Evolutionary conservation across 1,284 basidiomycete species (phyloP).

Genomic region (Agroathelia rolfsii): DNA sequence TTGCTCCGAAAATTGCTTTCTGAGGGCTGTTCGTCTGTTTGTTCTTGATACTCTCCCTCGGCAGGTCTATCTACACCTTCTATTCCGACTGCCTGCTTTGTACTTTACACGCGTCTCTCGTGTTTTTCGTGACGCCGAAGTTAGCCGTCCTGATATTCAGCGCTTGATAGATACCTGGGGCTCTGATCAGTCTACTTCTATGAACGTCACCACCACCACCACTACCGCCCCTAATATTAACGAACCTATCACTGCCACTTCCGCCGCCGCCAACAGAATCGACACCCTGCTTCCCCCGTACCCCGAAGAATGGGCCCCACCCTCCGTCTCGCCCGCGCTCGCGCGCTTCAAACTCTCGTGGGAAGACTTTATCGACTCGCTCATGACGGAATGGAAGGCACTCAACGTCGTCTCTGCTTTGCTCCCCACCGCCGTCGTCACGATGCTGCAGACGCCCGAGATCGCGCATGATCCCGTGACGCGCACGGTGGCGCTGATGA

Average conservation of each 20-base stretch:
- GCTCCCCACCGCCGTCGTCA: conserved; percentile 64
- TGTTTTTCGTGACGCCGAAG: conserved; percentile 65
- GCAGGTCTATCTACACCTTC: conserved; percentile 49
- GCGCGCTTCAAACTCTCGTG: conserved; percentile 61
- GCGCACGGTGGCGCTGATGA: conserved; percentile 55
- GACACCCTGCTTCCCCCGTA: conserved; percentile 32
- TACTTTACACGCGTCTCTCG: conserved; percentile 66
- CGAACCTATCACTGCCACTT: too few species aligned
- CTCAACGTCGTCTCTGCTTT: conserved; percentile 66
- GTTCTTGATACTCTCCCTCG: conserved; percentile 44
- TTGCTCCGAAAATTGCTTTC: too few species aligned
- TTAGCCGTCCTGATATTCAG: conserved; percentile 62
- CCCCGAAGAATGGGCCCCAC: conserved; percentile 54
- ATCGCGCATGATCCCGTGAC: conserved; percentile 56
- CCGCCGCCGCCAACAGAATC: too few species aligned
- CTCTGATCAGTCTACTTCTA: too few species aligned
- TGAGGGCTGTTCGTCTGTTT: conserved; percentile 23
- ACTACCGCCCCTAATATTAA: too few species aligned
- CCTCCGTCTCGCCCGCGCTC: conserved; percentile 48
- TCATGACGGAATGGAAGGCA: conserved; percentile 70
- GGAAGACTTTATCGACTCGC: conserved; percentile 61
- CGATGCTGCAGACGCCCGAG: conserved; percentile 58
- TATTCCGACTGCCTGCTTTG: conserved; percentile 60
- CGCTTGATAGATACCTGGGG: conserved; percentile 47
- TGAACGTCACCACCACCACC: too few species aligned